Conservation (phyloP, 495 filamentous ascomycete genomes). For the Wilcoxina mikolae region DNA sequence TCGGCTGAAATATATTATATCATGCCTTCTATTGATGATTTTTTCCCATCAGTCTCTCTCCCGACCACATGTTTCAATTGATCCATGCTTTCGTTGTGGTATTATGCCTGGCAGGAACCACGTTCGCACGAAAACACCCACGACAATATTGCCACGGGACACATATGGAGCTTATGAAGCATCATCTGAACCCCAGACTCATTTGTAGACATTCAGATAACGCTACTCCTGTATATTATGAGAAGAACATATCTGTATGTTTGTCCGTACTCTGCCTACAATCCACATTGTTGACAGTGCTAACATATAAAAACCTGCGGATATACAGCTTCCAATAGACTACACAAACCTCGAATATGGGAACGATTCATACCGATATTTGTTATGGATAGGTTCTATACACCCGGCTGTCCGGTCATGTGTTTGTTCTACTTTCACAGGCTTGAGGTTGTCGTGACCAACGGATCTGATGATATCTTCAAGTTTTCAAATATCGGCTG, state of each 20-base stretch:
- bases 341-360: conserved; percentile 31
- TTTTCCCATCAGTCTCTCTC: no score
- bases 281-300: background rate
- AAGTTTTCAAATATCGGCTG: conserved; percentile 14
- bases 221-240: background rate
- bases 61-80: no score
- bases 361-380: conserved; percentile 41
- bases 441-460: background rate
- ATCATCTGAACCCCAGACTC: no score
- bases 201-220: no score
- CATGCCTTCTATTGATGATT: no score
- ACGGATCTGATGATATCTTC: conserved; percentile 1
- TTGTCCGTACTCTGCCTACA: background rate
- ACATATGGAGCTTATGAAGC: no score
- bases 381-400: conserved; percentile 38
- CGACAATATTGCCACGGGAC: no score
- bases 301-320: background rate
- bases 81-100: no score
- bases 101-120: no score
- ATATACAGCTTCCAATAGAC: conserved; percentile 35
- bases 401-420: conserved; percentile 39
- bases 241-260: background rate
- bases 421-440: background rate
- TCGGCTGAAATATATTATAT: no score
- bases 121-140: no score